Base-by-base conservation (phyloP, 2,329 filamentous ascomycete species). In the Lizonia empirigonia region DNA sequence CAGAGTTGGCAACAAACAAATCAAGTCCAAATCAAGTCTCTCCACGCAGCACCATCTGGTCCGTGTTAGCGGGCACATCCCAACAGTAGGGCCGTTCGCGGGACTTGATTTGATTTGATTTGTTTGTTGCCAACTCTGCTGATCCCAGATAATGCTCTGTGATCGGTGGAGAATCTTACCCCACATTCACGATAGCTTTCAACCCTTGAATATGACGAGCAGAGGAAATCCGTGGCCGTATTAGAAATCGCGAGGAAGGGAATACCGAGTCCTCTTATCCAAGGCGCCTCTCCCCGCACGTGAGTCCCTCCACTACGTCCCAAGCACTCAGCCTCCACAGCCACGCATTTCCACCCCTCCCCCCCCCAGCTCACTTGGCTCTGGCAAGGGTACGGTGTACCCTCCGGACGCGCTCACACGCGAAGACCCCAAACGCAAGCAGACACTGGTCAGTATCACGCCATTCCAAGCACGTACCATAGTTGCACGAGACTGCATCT, bases 281-380 rank as follows among this genome's bases (percentile, higher is more conserved):
- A 41, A 41, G 16, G 35, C 32, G 23, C 37, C 32, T 46, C 32
- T 39, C 35, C 50, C 50, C 39, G 34, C 44, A 53, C 44, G 16
- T 24, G 29, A 39, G 39, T 44, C 29, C 34, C 26, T 37, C 29
- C 24, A 41, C 16, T 2, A 39, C 16, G 35, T 39, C 50, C 50
- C 39, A 45, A 53, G 44, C 35, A 10, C 44, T 49, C 50, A 49
- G 50, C 50, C 50, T 49, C 50, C 39, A 49, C 40, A 49, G 50
- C 50, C 50, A 48, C 44, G 44, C 40, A 26, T 45, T 36, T 39
- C 39, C 29, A 37, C 32, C 15, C 34, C n/a, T 7, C 42, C 12
- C n/a, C 9, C 42, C 12, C 24, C 32, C 49, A 26, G 42, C 36
- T 41, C 36, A 35, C 49, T 52, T 52, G 49, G 49, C 49, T 36